Evolutionary conservation across 2,329 filamentous ascomycete genomes (phyloP), one percentile per base, ranked within the genome.

Genomic region (Xylaria sp.): DNA sequence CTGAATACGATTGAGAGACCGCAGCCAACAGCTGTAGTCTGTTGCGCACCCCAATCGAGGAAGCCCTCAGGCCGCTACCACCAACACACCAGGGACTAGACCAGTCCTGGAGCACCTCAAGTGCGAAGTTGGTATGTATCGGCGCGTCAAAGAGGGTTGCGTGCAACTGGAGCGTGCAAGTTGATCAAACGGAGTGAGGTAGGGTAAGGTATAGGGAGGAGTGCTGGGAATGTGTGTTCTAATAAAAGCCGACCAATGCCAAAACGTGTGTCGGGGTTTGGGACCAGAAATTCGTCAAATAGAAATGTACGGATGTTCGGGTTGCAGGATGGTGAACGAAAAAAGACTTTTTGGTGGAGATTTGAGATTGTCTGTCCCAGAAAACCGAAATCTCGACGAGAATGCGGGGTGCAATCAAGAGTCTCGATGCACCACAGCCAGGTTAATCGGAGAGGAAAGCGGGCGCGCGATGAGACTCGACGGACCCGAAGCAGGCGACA

Each of bases 351-450:
- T 67, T 60, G 64, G 63, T 54, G 63, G 59, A 65, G 63, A 63
- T 62, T 57, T 13, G 53, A 67, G 57, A 61, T 51, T 63, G 54
- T 65, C 72, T 75, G 73, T 76, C 68, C 67, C 67, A 74, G 65
- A 68, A 68, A 62, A 68, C 72, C 67, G 68, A 68, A 72, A 71
- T 74, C 58, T 73, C 57, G 62, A 72, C 65, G 61, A 66, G 65
- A 28, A 72, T 77, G 76, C 76, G 76, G 74, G 76, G 74, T 75
- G 73, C 67, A 73, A 75, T 71, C 58, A 69, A 65, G 60, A 54
- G 53, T 63, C 60, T 57, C 63, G 58, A 68, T 67, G 68, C 63
- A 74, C 68, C 67, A 67, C 53, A 59, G 51, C 69, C 64, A 20
- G 61, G 61, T 49, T 61, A 54, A 65, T 65, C 62, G 64, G 42